These are phyloP conservation scores for Pseudonitzschia pungens DNA, from an alignment of 108 stramenopile species.

Conservation along the genomic window DNA sequence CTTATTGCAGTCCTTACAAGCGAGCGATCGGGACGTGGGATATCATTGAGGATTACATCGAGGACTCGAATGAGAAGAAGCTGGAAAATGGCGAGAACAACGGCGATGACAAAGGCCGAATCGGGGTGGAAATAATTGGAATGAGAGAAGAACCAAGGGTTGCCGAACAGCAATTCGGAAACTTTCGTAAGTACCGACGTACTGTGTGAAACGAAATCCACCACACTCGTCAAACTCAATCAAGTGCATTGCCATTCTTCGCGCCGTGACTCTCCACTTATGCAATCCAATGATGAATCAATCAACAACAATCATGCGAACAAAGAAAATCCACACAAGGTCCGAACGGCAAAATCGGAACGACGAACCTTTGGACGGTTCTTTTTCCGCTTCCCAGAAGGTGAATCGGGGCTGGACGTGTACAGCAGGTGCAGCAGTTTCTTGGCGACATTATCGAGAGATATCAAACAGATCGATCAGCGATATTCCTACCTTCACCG, in stretches of 20 bases:
- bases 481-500: conserved; percentile 16
- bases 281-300: background rate
- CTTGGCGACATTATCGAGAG: conserved; percentile 70
- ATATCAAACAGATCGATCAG: conserved; percentile 50
- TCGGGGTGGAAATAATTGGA: conserved; percentile 41
- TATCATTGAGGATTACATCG: conserved; percentile 26
- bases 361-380: conserved; percentile 56
- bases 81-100: background rate
- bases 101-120: background rate
- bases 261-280: background rate
- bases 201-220: background rate
- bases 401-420: conserved; percentile 56
- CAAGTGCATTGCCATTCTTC: background rate
- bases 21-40: conserved; percentile 51
- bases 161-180: conserved; percentile 81
- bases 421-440: conserved; percentile 56
- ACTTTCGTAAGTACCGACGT: conserved; percentile 61
- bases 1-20: conserved; percentile 53
- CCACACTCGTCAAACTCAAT: background rate
- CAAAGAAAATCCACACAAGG: conserved; percentile 38
- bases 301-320: background rate
- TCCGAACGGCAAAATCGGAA: conserved; percentile 56
- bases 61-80: background rate
- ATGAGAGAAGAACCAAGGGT: conserved; percentile 73
- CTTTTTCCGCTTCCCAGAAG: conserved; percentile 59